Conservation (phyloP, 2,329 filamentous ascomycete species). For the Pezicula rhizophila region DNA sequence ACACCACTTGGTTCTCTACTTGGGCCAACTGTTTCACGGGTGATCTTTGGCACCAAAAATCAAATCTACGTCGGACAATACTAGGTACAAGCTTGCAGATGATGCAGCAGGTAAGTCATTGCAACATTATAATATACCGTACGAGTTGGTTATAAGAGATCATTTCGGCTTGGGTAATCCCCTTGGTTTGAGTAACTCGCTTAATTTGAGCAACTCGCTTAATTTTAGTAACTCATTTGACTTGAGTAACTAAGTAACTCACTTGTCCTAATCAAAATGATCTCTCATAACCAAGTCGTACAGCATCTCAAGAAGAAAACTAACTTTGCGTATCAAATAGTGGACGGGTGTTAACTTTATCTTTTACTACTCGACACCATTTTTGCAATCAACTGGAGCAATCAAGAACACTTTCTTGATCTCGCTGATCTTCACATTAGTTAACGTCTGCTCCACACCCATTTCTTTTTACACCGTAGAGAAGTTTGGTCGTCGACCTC, state of each 20-base stretch:
- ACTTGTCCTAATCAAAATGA: no score
- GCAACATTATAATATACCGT: slow-evolving; percentile 11
- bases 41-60: slow-evolving; percentile 54
- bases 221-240: no score
- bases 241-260: not conserved
- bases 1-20: slow-evolving; percentile 55
- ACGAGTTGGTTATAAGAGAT: not conserved
- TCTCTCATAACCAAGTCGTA: no score
- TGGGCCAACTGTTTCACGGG: slow-evolving; percentile 67
- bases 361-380: slow-evolving; percentile 77
- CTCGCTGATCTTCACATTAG: slow-evolving; percentile 87
- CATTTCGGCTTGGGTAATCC: not conserved
- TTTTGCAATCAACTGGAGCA: slow-evolving; percentile 74
- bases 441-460: slow-evolving; percentile 81
- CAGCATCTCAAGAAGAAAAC: no score
- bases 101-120: slow-evolving; percentile 61
- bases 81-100: slow-evolving; percentile 71
- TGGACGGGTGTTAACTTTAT: slow-evolving; percentile 85
- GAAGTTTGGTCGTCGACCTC: slow-evolving; percentile 69
- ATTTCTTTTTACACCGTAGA: slow-evolving; percentile 81
- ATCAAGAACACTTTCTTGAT: slow-evolving; percentile 68
- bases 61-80: slow-evolving; percentile 65
- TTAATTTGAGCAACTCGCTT: no score
- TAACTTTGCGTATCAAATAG: slow-evolving; percentile 32
- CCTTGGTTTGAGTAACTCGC: not conserved